These are phyloP conservation scores for Globisporangium cylindrosporum DNA, from an alignment of 352 stramenopile genomes.

Conservation along the genomic window DNA sequence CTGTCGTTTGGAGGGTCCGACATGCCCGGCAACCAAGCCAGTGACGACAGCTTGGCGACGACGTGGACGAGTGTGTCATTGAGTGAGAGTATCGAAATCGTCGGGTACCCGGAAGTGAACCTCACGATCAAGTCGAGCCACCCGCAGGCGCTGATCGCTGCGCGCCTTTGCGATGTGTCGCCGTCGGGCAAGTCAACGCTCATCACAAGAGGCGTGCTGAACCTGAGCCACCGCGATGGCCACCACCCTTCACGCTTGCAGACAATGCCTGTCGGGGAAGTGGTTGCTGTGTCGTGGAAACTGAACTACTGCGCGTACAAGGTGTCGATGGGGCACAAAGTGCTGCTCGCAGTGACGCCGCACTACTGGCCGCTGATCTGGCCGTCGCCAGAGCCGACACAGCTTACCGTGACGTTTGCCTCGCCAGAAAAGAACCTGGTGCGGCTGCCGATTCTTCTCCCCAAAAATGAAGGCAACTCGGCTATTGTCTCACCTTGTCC, in stretches of 20 bases:
- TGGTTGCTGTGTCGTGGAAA: conserved; percentile 26
- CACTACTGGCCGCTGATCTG: conserved; percentile 56
- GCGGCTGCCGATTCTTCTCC: conserved; percentile 29
- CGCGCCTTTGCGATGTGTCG: conserved; percentile 40
- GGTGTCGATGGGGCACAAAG: conserved; percentile 25
- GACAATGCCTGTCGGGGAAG: conserved; percentile 30
- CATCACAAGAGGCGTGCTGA: conserved; percentile 41
- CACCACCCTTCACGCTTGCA: conserved; percentile 31
- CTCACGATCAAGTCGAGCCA: conserved; percentile 35
- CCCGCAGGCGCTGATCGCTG: conserved; percentile 36
- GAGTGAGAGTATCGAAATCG: conserved; percentile 27
- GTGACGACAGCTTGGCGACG: conserved; percentile 33
- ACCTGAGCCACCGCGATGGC: conserved; percentile 40
- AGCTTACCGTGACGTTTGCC: conserved; percentile 29
- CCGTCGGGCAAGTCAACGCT: conserved; percentile 39
- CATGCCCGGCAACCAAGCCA: conserved; percentile 42
- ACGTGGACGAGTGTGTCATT: conserved; percentile 28
- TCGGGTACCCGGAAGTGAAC: conserved; percentile 38
- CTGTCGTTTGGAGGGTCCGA: conserved; percentile 47
- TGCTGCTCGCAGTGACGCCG: conserved; percentile 37
- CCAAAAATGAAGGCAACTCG: not conserved
- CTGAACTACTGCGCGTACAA: conserved; percentile 50
- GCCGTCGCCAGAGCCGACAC: conserved; percentile 38
- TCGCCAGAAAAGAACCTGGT: conserved; percentile 23
- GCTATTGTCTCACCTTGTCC: conserved; percentile 15